Conservation (phyloP, 371 early-diverging fungal species). For the Circinella umbellata region DNA sequence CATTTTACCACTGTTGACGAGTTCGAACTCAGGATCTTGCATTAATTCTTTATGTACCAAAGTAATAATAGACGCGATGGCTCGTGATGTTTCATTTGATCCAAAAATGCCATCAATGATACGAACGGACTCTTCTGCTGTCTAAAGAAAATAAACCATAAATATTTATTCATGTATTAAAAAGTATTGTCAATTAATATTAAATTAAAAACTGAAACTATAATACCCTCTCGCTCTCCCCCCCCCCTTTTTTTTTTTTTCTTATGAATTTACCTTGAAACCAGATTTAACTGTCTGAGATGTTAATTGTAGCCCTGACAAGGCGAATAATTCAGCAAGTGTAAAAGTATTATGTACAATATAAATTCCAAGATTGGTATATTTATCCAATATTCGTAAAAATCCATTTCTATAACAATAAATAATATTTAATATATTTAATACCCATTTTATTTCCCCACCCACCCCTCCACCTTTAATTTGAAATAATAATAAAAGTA, state of each 20-base stretch:
- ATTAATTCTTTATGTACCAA: slow-evolving; percentile 76
- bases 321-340: slow-evolving; percentile 79
- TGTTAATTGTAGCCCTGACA: slow-evolving; percentile 80
- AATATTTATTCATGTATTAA: neutral
- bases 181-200: neutral
- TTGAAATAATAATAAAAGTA: no score
- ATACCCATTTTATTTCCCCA: no score
- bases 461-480: no score
- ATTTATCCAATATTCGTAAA: slow-evolving; percentile 68
- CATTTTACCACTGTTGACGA: slow-evolving; percentile 66
- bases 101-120: slow-evolving; percentile 92
- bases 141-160: slow-evolving; percentile 33
- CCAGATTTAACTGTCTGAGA: slow-evolving; percentile 74
- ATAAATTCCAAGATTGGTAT: slow-evolving; percentile 71
- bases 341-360: slow-evolving; percentile 76
- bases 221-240: no score
- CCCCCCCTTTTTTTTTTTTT: neutral
- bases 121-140: slow-evolving; percentile 88
- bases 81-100: slow-evolving; percentile 89
- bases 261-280: slow-evolving; percentile 54
- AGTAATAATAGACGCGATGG: slow-evolving; percentile 81
- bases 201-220: slow-evolving; percentile 2
- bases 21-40: slow-evolving; percentile 68
- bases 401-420: slow-evolving; percentile 35
- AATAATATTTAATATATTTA: neutral